A percentile compares a stretch with the other conserved stretches of the same genome.
phyloP scores from a whole-genome alignment of 208 protist species.

The Balamuthia mandrillaris region DNA sequence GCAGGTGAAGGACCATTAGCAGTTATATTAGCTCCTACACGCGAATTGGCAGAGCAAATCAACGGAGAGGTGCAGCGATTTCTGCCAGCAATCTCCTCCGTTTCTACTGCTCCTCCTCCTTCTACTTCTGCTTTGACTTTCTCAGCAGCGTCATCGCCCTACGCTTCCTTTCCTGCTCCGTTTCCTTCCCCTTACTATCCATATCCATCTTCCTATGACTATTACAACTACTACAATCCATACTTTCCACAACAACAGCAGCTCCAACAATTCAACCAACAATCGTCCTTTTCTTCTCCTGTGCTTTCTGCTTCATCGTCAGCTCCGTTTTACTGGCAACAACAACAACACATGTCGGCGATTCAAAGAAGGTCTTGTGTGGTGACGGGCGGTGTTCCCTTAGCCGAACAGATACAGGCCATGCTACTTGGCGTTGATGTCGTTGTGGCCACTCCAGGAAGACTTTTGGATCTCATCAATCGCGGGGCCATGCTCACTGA shows the following conservation, averaged over 20 bases:
- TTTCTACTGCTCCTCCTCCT: too few relatives aligned
- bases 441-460: conserved; percentile 12
- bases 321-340: not conserved
- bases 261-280: not conserved
- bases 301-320: not conserved
- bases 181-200: too few relatives aligned
- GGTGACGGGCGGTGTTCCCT: not conserved
- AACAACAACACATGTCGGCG: not conserved
- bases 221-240: too few relatives aligned
- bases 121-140: too few relatives aligned
- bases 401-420: not conserved
- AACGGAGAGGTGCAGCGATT: conserved; percentile 1
- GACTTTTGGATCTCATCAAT: conserved; percentile 1
- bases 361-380: not conserved
- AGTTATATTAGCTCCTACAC: not conserved
- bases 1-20: conserved; percentile 25
- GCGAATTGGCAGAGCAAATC: conserved; percentile 19
- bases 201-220: too few relatives aligned
- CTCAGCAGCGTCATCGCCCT: too few relatives aligned
- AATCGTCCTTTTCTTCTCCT: not conserved
- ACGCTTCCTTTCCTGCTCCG: too few relatives aligned
- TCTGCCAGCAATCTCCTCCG: not conserved
- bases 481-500: not conserved
- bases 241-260: not conserved
- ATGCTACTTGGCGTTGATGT: not conserved